phyloP scores from a whole-genome alignment of 768 basidiomycete genomes.

The Mycena sanguinolenta region DNA sequence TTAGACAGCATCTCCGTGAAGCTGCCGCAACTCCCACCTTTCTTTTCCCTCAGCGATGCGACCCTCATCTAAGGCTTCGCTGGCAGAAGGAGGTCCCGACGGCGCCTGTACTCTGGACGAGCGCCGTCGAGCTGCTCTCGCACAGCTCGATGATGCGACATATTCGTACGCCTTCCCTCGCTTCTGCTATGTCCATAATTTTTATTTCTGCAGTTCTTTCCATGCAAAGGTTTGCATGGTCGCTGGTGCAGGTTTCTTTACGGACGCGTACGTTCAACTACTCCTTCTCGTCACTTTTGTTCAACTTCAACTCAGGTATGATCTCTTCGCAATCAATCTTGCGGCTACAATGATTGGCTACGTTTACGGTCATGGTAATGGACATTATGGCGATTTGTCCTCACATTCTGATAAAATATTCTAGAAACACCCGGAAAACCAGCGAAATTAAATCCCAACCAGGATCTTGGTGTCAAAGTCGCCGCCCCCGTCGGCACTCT shows the following conservation, averaged over 20 bases:
- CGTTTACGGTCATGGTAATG: background rate
- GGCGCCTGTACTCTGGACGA: background rate
- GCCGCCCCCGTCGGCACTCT: background rate
- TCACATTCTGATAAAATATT: no score
- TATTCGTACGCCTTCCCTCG: background rate
- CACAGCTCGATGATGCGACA: background rate
- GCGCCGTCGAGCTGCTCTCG: background rate
- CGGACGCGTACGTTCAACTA: background rate
- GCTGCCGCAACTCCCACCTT: no score
- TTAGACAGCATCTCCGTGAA: no score
- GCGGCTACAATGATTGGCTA: background rate
- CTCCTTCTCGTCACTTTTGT: background rate
- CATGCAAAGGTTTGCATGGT: slow-evolving; percentile 8
- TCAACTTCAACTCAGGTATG: background rate
- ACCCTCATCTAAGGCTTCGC: no score
- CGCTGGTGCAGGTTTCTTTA: slow-evolving; percentile 6
- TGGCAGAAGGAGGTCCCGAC: no score
- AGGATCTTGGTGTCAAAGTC: background rate
- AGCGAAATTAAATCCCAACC: background rate
- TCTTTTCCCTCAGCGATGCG: no score
- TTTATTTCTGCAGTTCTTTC: background rate
- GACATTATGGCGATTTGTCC: no score
- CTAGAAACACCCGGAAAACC: background rate
- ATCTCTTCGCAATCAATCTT: slow-evolving; percentile 1
- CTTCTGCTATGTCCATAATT: no score